Percentiles rank a stretch among this genome's conserved stretches.
These are phyloP conservation scores for Urostyla sp. DNA, from an alignment of 73 alveolate species.

Conservation along the genomic window DNA sequence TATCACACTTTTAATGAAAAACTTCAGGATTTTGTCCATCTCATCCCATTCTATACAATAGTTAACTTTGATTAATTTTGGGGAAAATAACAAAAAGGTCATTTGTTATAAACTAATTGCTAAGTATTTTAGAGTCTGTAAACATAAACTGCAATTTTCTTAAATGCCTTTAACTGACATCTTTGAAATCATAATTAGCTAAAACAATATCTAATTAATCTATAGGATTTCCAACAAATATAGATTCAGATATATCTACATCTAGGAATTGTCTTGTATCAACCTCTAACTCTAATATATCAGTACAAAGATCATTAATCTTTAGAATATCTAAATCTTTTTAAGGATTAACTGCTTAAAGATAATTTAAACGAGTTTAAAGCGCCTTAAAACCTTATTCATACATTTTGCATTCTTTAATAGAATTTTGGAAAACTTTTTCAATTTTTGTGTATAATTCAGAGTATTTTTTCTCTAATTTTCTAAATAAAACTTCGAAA, in stretches of 20 bases:
- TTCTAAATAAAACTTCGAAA: slow-evolving; percentile 27
- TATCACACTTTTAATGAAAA: slow-evolving; percentile 69
- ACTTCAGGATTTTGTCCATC: slow-evolving; percentile 62
- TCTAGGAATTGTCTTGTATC: slow-evolving; percentile 31
- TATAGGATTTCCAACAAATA: slow-evolving; percentile 34
- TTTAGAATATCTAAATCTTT: slow-evolving; percentile 23
- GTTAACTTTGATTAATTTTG: slow-evolving; percentile 64
- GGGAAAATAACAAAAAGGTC: slow-evolving; percentile 63
- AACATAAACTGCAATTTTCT: slow-evolving; percentile 6
- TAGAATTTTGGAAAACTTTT: slow-evolving; percentile 18
- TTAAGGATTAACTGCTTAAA: slow-evolving; percentile 27
- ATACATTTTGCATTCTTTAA: background rate
- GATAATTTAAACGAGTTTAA: background rate
- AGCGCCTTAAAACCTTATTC: slow-evolving; percentile 29
- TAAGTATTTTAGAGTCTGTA: slow-evolving; percentile 18
- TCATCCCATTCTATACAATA: slow-evolving; percentile 57
- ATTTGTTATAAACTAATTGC: slow-evolving; percentile 11
- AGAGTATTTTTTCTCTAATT: slow-evolving; percentile 38
- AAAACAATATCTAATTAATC: background rate
- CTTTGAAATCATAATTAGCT: slow-evolving; percentile 26
- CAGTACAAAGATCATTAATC: slow-evolving; percentile 28
- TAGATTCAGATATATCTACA: slow-evolving; percentile 42
- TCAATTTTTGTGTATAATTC: slow-evolving; percentile 30
- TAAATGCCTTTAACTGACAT: slow-evolving; percentile 6
- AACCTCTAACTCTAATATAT: slow-evolving; percentile 14